Base-by-base conservation (phyloP, 306 rosid species). In the Comarum palustre region DNA sequence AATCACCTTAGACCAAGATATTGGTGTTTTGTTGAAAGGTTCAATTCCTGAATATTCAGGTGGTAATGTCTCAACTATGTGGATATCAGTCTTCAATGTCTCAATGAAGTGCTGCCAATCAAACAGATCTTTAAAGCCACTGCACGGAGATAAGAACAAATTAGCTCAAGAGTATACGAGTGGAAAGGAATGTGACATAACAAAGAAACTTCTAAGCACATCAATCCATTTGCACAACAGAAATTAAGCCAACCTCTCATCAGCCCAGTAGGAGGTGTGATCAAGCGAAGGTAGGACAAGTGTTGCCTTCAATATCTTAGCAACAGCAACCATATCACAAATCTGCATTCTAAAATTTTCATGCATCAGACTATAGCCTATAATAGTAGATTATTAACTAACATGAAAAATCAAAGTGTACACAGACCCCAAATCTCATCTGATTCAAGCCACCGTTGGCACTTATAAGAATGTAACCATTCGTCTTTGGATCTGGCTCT, bases 361-460 rank as follows among this genome's bases (percentile, higher is more conserved):
- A 72, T 38, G 46, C 76, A 81, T 89, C 82, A 91, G 87, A 79
- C 68, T 69, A 80, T 47, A 64, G 78, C 65, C 51, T 48, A 82
- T n/a, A 62, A 68, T 36, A 73, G 74, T 48, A 64, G 50, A 68
- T 25, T 60, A 19, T 29, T 38, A 54, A 19, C 12, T n/a, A 38
- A 25, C 5, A 13, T 36, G 43, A 52, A 82, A 69, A 71, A 87
- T 38, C 65, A 81, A 80, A 84, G 82, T 73, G 80, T 75, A 75
- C 48, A 78, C 96, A 86, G 85, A 94, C 99, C 97, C 99, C 99
- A 89, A 94, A 94, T 88, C 99, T 94, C 99, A 94, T 94, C 93
- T 94, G 99, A 83, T 94, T 94, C 87, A 94, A 78, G 78, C 99
- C 99, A n/a, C 99, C 99, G 19, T 94, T 94, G 24, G 97, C 99